Evolutionary conservation across 257 asterid species (phyloP).

Genomic region (Salvia splendens): DNA sequence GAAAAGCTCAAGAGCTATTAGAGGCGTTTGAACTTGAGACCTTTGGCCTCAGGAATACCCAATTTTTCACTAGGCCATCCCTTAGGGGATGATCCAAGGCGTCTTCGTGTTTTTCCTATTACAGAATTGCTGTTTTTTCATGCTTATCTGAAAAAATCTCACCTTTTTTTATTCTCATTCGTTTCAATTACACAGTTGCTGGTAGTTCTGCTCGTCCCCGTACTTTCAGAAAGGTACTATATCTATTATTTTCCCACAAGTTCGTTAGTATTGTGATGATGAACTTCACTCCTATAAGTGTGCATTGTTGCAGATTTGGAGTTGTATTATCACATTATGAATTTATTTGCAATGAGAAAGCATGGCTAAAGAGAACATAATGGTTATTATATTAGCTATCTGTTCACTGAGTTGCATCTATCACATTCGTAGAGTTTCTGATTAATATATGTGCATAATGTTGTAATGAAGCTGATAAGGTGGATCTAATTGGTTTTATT

Average conservation of each 20-base stretch:
- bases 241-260: slow-evolving; percentile 6
- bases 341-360: slow-evolving; percentile 6
- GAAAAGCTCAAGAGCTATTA: too few species aligned
- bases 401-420: not conserved
- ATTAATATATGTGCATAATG: not conserved
- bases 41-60: too few species aligned
- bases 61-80: too few species aligned
- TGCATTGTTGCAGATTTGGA: not conserved
- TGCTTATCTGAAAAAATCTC: slow-evolving; percentile 16
- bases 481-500: not conserved
- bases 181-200: slow-evolving; percentile 55
- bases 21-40: too few species aligned
- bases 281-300: slow-evolving; percentile 4
- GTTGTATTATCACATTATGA: slow-evolving; percentile 5
- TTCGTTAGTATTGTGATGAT: not conserved
- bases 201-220: slow-evolving; percentile 93
- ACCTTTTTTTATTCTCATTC: not conserved
- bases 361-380: slow-evolving; percentile 7
- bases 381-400: slow-evolving; percentile 6
- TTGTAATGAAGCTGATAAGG: not conserved
- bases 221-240: slow-evolving; percentile 66
- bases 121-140: slow-evolving; percentile 1
- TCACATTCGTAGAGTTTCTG: not conserved
- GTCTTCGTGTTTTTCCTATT: not conserved
- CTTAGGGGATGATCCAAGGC: too few species aligned